Base-by-base conservation (phyloP, 106 monocot species). In the Acorus calamus region DNA sequence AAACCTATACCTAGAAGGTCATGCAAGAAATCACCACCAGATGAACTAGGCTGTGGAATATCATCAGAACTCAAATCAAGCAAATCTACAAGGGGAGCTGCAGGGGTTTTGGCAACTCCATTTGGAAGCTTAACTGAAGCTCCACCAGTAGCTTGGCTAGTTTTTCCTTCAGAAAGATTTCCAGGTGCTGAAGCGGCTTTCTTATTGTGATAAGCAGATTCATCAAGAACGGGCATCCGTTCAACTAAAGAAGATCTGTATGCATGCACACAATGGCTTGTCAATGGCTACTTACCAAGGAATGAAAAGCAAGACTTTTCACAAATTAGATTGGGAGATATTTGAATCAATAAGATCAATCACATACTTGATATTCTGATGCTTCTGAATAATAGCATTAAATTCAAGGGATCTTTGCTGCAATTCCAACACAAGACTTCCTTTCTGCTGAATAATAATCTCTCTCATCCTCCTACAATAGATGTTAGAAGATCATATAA, bases 331-430 rank as follows among this genome's bases (percentile, higher is more conserved):
- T 28, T 28, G 28, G 28, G 28, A 28, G 28, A 28, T 28, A 28
- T 0, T 28, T 28, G 28, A 28, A 28, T 28, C 28, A 28, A 28
- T 28, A 28, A 28, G 28, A 55, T 42, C 43, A 11, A 49, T 67
- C 43, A 68, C 67, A 14, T 57, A 92, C 98, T 77, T 92, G 56
- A 99, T 92, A 66, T 66, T 77, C 55, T 85, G 77, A 83, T 99
- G 92, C 60, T 81, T 92, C 66, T 86, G 85, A 59, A 99, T 85
- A 47, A 99, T 88, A 50, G 85, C 81, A 58, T 75, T 77, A 65
- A 99, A 99, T 66, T 99, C 98, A 65, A 92, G 84, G 60, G 98
- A 92, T 92, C 98, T 83, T 74, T 99, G 98, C 66, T 99, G 98
- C 69, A 99, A 70, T 66, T 99, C 98, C 58, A 99, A 78, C 50